A percentile compares a stretch with the other conserved stretches of the same genome.
These are phyloP conservation scores for Rhodotorula toruloides DNA, from an alignment of 768 basidiomycete species.

Conservation along the genomic window DNA sequence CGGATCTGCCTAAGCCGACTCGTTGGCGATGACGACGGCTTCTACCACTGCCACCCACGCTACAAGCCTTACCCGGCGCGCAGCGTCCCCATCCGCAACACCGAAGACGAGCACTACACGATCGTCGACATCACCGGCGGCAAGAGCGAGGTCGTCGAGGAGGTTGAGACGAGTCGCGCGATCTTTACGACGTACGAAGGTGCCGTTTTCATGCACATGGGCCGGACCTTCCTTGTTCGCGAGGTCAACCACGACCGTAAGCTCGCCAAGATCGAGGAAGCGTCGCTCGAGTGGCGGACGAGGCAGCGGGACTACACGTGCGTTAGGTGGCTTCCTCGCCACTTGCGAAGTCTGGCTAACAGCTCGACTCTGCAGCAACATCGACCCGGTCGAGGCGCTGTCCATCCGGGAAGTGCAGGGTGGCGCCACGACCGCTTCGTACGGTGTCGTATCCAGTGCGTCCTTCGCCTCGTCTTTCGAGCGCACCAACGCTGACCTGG, in stretches of 20 bases:
- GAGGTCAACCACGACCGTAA: slow-evolving; percentile 75
- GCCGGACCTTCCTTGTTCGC: slow-evolving; percentile 67
- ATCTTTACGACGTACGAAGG: slow-evolving; percentile 84
- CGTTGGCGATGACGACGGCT: slow-evolving; percentile 68
- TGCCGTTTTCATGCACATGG: slow-evolving; percentile 84
- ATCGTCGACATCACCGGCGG: slow-evolving; percentile 60
- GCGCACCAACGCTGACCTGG: background rate
- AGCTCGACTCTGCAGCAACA: slow-evolving; percentile 53
- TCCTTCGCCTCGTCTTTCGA: background rate
- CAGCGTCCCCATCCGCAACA: slow-evolving; percentile 68
- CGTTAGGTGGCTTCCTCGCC: slow-evolving; percentile 40
- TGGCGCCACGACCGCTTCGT: slow-evolving; percentile 59
- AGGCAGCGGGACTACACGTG: slow-evolving; percentile 72
- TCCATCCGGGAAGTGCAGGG: slow-evolving; percentile 63
- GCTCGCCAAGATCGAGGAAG: slow-evolving; percentile 62
- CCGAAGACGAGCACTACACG: slow-evolving; percentile 70
- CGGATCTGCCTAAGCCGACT: slow-evolving; percentile 62
- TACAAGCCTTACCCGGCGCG: slow-evolving; percentile 71
- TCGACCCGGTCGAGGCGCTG: slow-evolving; percentile 70
- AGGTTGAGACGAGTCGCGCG: slow-evolving; percentile 74
- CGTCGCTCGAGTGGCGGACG: slow-evolving; percentile 82
- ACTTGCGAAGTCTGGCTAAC: background rate
- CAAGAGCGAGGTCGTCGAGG: slow-evolving; percentile 60
- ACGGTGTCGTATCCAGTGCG: slow-evolving; percentile 53
- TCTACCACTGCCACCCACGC: slow-evolving; percentile 78